phyloP scores from a whole-genome alignment of 108 stramenopile genomes.

The Skeletonema costatum region DNA sequence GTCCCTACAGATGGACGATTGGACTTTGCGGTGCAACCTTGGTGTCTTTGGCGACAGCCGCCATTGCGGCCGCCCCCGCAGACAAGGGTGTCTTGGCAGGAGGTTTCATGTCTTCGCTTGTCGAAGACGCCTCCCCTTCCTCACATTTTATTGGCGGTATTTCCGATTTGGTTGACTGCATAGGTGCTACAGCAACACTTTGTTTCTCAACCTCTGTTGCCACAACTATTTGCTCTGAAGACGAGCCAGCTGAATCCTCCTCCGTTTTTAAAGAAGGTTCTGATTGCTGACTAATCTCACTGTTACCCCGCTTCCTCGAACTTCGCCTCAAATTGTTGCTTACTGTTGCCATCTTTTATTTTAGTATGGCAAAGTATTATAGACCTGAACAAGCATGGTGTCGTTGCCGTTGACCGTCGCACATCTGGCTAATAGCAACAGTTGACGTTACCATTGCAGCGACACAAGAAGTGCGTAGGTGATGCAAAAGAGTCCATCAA shows the following conservation, averaged over 20 bases:
- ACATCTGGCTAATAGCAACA: neutral
- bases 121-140: neutral
- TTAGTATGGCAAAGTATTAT: neutral
- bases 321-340: conserved; percentile 6
- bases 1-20: neutral
- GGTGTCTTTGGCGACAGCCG: neutral
- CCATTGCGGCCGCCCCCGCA: neutral
- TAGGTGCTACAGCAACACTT: neutral
- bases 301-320: conserved; percentile 10
- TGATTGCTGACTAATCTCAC: conserved; percentile 1
- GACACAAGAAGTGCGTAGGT: no score
- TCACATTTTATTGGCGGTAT: neutral
- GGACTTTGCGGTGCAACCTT: conserved; percentile 1
- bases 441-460: neutral
- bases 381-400: neutral
- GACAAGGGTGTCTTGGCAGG: neutral
- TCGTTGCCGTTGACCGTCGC: no score
- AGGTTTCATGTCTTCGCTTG: neutral
- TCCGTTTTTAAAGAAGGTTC: conserved; percentile 1
- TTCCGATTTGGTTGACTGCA: neutral
- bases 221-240: neutral
- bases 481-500: no score
- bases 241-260: neutral
- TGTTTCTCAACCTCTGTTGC: neutral
- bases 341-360: neutral